These are phyloP conservation scores for Euphrasia arctica DNA, from an alignment of 305 asterid genomes.

Conservation along the genomic window DNA sequence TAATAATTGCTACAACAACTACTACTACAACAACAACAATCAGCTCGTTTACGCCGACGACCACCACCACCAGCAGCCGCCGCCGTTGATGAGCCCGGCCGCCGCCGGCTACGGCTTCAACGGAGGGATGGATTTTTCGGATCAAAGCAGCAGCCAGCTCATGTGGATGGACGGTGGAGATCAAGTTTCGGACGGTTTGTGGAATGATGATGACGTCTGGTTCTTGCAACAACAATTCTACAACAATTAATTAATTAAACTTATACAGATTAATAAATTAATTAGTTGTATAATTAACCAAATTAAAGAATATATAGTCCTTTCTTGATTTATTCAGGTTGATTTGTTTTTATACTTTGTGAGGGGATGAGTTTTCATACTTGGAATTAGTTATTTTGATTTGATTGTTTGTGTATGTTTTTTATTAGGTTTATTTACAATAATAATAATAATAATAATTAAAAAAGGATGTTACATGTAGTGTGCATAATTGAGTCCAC, in stretches of 20 bases:
- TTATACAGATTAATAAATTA: too few relatives aligned
- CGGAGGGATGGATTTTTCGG: slow-evolving; percentile 41
- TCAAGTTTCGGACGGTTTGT: slow-evolving; percentile 30
- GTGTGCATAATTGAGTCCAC: slow-evolving; percentile 49
- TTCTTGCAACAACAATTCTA: slow-evolving; percentile 50
- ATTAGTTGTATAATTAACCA: not conserved
- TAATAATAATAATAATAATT: not conserved
- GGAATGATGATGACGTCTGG: slow-evolving; percentile 64
- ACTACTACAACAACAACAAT: slow-evolving; percentile 17
- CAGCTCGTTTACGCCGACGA: slow-evolving; percentile 32
- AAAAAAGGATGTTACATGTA: slow-evolving; percentile 14
- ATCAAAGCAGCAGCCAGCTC: slow-evolving; percentile 32
- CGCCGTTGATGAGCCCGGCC: slow-evolving; percentile 39
- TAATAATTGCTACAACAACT: not conserved
- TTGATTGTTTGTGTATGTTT: not conserved
- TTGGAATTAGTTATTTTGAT: not conserved
- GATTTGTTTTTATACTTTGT: slow-evolving; percentile 19
- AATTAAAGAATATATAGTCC: not conserved
- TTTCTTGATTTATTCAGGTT: too few relatives aligned
- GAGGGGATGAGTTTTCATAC: slow-evolving; percentile 21
- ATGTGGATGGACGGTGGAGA: slow-evolving; percentile 60
- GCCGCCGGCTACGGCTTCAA: slow-evolving; percentile 26
- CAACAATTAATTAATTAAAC: slow-evolving; percentile 21
- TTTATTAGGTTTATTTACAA: not conserved
- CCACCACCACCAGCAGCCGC: slow-evolving; percentile 10